Evolutionary conservation across 805 yeast species (phyloP).

Genomic region (Ogataea glucozyma): DNA sequence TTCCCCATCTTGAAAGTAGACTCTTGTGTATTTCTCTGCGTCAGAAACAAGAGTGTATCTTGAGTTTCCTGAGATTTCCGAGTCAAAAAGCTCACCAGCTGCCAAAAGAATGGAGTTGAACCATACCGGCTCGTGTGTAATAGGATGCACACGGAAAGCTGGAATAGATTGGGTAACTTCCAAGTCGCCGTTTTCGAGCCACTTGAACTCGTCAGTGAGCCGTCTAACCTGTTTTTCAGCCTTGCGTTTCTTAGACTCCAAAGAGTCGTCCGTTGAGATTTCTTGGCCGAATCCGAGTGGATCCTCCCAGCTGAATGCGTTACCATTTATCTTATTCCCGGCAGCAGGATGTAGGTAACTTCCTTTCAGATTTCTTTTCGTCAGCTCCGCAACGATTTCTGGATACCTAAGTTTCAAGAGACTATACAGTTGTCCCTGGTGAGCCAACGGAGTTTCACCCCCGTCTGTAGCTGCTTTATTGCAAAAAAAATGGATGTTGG

Average conservation of each 20-base stretch:
- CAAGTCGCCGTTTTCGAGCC: conserved; percentile 29
- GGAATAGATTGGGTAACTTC: conserved; percentile 26
- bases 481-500: conserved; percentile 27
- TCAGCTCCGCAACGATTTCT: conserved; percentile 22
- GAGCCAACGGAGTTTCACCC: conserved; percentile 37
- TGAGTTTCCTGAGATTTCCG: conserved; percentile 7
- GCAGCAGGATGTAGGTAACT: conserved; percentile 6
- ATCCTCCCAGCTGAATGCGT: conserved; percentile 6
- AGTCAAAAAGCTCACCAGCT: conserved; percentile 4
- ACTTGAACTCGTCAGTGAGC: conserved; percentile 30
- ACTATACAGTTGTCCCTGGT: conserved; percentile 33
- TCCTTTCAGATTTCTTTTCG: conserved; percentile 30
- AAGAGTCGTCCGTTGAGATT: conserved; percentile 13
- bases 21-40: neutral
- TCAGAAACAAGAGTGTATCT: conserved; percentile 5
- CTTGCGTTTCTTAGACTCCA: conserved; percentile 31
- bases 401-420: conserved; percentile 21
- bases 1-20: conserved; percentile 22
- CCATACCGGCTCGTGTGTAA: conserved; percentile 21
- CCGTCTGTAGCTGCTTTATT: conserved; percentile 25
- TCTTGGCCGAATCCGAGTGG: neutral
- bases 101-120: conserved; percentile 29
- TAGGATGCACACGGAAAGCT: conserved; percentile 7
- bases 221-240: conserved; percentile 25
- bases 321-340: neutral